phyloP scores from a whole-genome alignment of 1,284 basidiomycete genomes.

The Calocybe gambosa region DNA sequence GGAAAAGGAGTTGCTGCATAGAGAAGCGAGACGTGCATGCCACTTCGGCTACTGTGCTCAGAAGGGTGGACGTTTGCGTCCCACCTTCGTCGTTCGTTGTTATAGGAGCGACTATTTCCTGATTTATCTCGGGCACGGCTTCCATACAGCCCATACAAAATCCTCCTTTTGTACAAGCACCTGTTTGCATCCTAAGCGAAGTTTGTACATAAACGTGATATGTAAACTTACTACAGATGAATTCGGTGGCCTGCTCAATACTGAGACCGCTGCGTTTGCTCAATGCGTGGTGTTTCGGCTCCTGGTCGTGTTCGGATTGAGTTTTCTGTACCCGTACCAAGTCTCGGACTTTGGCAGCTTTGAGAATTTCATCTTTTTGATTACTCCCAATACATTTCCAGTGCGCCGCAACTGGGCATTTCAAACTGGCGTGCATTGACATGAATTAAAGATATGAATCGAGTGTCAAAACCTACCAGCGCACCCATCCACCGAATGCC shows the following conservation, averaged over 20 bases:
- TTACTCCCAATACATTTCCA: slow-evolving; percentile 69
- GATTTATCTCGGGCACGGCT: slow-evolving; percentile 37
- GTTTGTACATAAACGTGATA: background rate
- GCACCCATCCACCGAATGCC: slow-evolving; percentile 77
- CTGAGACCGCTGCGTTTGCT: slow-evolving; percentile 40
- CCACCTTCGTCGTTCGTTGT: slow-evolving; percentile 11
- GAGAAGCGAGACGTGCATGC: too few species aligned
- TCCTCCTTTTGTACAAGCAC: slow-evolving; percentile 66
- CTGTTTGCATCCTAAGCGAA: slow-evolving; percentile 25
- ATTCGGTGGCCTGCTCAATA: slow-evolving; percentile 64
- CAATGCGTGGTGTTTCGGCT: slow-evolving; percentile 25
- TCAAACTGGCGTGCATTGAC: slow-evolving; percentile 40
- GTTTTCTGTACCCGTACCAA: slow-evolving; percentile 30
- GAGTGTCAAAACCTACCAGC: slow-evolving; percentile 50
- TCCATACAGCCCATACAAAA: slow-evolving; percentile 75
- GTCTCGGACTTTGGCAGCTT: slow-evolving; percentile 52
- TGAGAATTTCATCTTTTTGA: slow-evolving; percentile 70
- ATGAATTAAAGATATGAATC: slow-evolving; percentile 4
- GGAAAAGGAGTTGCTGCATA: slow-evolving; percentile 49
- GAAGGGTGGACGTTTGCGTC: slow-evolving; percentile 9
- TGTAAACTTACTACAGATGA: slow-evolving; percentile 53
- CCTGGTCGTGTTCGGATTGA: slow-evolving; percentile 20
- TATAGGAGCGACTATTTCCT: background rate
- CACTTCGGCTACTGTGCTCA: background rate
- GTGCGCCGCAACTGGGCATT: slow-evolving; percentile 72